Conservation (phyloP, 179 eudicot species). For the Silene coronaria region DNA sequence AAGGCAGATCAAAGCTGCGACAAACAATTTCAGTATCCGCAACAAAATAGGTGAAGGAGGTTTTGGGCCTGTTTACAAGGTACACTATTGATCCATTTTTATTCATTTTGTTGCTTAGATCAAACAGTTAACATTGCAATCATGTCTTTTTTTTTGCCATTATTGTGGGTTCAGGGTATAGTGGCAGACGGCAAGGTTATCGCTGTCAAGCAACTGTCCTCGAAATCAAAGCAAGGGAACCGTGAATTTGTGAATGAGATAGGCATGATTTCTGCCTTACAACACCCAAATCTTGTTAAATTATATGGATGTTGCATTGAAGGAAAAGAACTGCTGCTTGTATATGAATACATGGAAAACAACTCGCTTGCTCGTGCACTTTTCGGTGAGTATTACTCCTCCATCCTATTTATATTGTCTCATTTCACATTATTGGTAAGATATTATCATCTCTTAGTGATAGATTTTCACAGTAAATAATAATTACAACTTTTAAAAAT, state of each 20-base stretch:
- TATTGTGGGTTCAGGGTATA: slow-evolving; percentile 40
- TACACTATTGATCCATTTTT: slow-evolving; percentile 1
- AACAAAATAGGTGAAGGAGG: slow-evolving; percentile 47
- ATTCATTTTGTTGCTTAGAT: not conserved
- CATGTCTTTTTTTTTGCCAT: not conserved
- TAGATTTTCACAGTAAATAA: too few species aligned
- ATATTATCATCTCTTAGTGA: too few species aligned
- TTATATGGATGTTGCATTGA: slow-evolving; percentile 73
- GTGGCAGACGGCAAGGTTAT: slow-evolving; percentile 56
- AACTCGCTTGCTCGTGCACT: slow-evolving; percentile 66
- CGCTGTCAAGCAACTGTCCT: slow-evolving; percentile 74
- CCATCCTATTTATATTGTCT: not conserved
- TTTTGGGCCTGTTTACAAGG: slow-evolving; percentile 43
- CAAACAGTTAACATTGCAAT: not conserved
- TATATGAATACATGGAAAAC: slow-evolving; percentile 74
- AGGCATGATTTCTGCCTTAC: slow-evolving; percentile 73
- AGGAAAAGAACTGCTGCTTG: slow-evolving; percentile 50
- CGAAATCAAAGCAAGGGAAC: slow-evolving; percentile 79
- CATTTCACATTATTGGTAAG: not conserved
- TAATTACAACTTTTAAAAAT: too few species aligned
- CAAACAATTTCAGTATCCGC: slow-evolving; percentile 24
- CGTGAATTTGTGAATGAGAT: slow-evolving; percentile 76
- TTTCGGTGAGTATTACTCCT: slow-evolving; percentile 42
- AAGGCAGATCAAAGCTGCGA: slow-evolving; percentile 38
- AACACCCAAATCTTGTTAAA: slow-evolving; percentile 74